Base-by-base conservation (phyloP, 768 basidiomycete genomes). In the Boletus reticulatus region DNA sequence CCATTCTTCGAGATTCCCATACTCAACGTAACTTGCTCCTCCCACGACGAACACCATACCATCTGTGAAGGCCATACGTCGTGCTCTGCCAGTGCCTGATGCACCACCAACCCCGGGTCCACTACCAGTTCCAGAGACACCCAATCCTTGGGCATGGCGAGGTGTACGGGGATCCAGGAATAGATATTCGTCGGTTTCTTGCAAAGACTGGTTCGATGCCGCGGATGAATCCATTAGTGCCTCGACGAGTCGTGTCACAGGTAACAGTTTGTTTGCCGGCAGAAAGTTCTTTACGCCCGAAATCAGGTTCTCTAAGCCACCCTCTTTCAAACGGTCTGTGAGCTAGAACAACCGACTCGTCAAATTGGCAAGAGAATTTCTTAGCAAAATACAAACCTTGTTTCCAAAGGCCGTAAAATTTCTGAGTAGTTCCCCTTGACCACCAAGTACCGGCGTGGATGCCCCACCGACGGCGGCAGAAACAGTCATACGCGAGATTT, bases 231-330 rank as follows among this genome's bases (percentile, higher is more conserved):
- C 97, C 95, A 98, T 98, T 29, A 99, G 78, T 20, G 97, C 96
- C 67, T 98, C 97, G 2, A 91, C 87, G 32, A 99, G 79, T 12
- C 97, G 87, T 0, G 97, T 98, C 44, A 96, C 85, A 12, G 93
- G 88, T 47, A 97, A 81, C 38, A 97, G 82, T 73, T 99, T 96
- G 69, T 94, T 92, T 3, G 92, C 88, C 1, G 97, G 97, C 17
- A 99, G 74, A 78, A 99, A 94, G 74, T 97, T 98, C 71, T 96
- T 97, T 64, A 99, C 97, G 38, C 95, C 96, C 0, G 94, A 95
- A 59, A 99, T 92, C 16, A 99, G 78, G 69, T 96, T 96, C 70
- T 98, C 95, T 32, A 98, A 80, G n/a, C 94, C 94, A 36, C 94
- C 92, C 67, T 97, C 96, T 73, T 95, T 92, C 52, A 98, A 76